Base-by-base conservation (phyloP, 805 yeast genomes). In the Scheffersomyces coipomensis region DNA sequence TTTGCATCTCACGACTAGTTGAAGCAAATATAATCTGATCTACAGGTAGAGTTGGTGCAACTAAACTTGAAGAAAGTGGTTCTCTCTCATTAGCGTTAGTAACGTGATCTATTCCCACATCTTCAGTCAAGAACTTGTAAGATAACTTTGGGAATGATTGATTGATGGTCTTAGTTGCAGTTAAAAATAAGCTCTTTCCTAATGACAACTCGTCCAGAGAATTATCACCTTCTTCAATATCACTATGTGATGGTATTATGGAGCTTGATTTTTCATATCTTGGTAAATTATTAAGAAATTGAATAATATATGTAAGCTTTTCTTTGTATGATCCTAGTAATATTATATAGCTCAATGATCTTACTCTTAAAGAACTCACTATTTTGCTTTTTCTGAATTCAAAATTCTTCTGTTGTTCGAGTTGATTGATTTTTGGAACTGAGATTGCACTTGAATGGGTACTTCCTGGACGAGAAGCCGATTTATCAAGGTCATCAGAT, bases 261-360 rank as follows among this genome's bases (percentile, higher is more conserved):
- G n/a, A n/a, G n/a, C n/a, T n/a, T n/a, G n/a, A n/a, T n/a, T n/a
- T n/a, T n/a, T n/a, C n/a, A n/a, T n/a, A n/a, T 9, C 38, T 35
- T 12, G 40, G 37, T 8, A 36, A 16, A 29, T 30, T 24, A 15
- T 22, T 19, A 29, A 35, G 46, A 24, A 58, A 46, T 13, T 51
- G 30, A 9, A 55, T 45, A 16, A 59, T 44, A 30, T 50, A 38
- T 7, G 36, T 40, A 8, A 55, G 44, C 39, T 60, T 64, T 40
- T 60, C 65, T 30, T 59, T 61, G 38, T 64, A 64, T 1, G 64
- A 42, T 1, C 70, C 68, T 31, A 51, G 29, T 7, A 37, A 27
- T 1, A 63, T 29, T 10, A 62, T 47, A 1, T 59, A 44, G 19
- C 64, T 48, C 15, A 58, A 33, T 1, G 53, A 55, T 17, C 25